These are phyloP conservation scores for Colletotrichum limetticola DNA, from an alignment of 2,329 filamentous ascomycete species.

Conservation along the genomic window DNA sequence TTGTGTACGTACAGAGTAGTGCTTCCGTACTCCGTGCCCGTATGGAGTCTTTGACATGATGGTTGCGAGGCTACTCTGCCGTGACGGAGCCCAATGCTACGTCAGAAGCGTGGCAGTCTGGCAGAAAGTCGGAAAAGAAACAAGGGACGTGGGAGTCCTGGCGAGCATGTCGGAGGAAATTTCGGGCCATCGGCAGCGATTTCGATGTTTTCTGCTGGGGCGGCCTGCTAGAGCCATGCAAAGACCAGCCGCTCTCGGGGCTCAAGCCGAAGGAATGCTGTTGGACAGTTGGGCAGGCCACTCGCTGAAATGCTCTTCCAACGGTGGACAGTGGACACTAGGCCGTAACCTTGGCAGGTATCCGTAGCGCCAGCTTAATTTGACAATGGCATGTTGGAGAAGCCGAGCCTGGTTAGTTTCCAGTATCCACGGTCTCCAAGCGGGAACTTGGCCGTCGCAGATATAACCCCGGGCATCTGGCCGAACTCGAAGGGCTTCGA, in stretches of 20 bases:
- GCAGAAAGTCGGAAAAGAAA: constrained; percentile 11
- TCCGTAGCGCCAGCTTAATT: background rate
- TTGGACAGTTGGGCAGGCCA: background rate
- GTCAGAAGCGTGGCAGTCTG: constrained; percentile 17
- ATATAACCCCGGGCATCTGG: constrained; percentile 24
- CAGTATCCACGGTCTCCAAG: background rate
- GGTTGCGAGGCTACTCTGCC: background rate
- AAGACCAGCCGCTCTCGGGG: background rate
- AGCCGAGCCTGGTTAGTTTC: background rate
- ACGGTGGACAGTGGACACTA: background rate
- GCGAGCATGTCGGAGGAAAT: constrained; percentile 28
- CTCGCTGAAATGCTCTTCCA: background rate
- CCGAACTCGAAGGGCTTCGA: constrained; percentile 14
- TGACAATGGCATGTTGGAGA: background rate
- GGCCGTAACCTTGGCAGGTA: background rate
- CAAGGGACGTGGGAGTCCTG: constrained; percentile 13
- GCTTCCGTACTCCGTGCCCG: too few species aligned
- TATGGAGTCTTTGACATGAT: background rate
- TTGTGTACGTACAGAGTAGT: too few species aligned
- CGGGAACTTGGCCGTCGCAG: background rate
- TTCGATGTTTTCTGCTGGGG: constrained; percentile 10
- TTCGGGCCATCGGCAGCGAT: constrained; percentile 31
- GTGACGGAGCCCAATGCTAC: constrained; percentile 11
- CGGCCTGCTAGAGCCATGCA: background rate
- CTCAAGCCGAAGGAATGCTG: background rate